A percentile compares a stretch with the other conserved stretches of the same genome.
phyloP scores from a whole-genome alignment of 495 filamentous ascomycete genomes.

The Xylaria curta region DNA sequence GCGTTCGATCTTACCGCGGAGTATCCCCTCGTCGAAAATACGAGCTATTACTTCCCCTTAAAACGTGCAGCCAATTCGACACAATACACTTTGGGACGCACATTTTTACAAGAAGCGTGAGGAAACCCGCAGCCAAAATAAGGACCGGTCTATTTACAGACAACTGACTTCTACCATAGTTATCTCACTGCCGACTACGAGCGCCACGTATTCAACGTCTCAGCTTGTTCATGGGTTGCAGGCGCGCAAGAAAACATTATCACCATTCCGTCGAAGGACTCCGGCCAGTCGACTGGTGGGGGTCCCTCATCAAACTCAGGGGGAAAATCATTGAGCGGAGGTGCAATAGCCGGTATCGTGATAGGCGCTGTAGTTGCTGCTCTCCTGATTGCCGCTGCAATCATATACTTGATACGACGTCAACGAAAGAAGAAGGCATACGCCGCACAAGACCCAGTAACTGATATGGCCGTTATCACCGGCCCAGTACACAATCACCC shows the following conservation, averaged over 20 bases:
- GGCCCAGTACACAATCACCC: conserved; percentile 36
- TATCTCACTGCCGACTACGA: conserved; percentile 58
- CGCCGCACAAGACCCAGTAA: conserved; percentile 23
- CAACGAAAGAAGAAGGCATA: conserved; percentile 35
- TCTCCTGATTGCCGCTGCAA: conserved; percentile 30
- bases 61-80: conserved; percentile 54
- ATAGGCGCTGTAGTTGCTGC: conserved; percentile 35
- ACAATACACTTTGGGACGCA: conserved; percentile 62
- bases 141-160: not conserved
- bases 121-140: conserved; percentile 8
- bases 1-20: conserved; percentile 58
- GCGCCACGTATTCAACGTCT: conserved; percentile 53
- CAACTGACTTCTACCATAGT: conserved; percentile 24
- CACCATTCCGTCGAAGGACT: conserved; percentile 37
- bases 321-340: conserved; percentile 31
- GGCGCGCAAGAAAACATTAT: conserved; percentile 43
- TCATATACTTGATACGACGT: conserved; percentile 35
- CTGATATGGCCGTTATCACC: conserved; percentile 32
- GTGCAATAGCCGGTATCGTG: conserved; percentile 47
- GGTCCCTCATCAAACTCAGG: conserved; percentile 11
- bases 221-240: conserved; percentile 46
- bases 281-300: conserved; percentile 3
- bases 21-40: conserved; percentile 45
- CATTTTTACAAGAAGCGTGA: conserved; percentile 63
- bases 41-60: conserved; percentile 59